Base-by-base conservation (phyloP, 2,329 filamentous ascomycete genomes). In the Sclerotinia glacialis region DNA sequence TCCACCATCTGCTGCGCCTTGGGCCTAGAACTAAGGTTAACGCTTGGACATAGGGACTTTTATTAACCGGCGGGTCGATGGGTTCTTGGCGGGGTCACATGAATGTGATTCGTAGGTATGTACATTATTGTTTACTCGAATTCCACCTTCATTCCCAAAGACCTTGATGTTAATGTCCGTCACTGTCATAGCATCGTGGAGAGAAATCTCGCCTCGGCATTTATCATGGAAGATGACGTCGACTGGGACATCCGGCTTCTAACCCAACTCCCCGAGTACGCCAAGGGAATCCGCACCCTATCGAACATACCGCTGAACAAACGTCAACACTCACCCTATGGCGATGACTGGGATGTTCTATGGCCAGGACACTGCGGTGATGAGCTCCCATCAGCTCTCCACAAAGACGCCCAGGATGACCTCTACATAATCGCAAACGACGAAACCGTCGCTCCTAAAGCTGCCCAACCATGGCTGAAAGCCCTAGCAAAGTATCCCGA, bases 221-320 rank as follows among this genome's bases (percentile, higher is more conserved):
- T 81, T 8, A 78, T 80, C 26, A 71, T 81, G 70, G 78, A 81
- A 67, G 79, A 80, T 62, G 78, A 81, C 70, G 75, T 78, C 58
- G 79, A 81, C 70, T 80, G 78, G 79, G 79, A 80, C 67, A 74
- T 79, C 56, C 71, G 75, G 23, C 70, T 80, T 59, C 76, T 76
- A 63, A 58, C 67, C 1, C 71, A 78, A 65, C 68, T 78, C 21
- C 67, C 69, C n/a, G 71, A 75, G n/a, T 73, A 77, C 52, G 76
- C 76, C 16, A 58, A 31, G 40, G 68, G 69, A 11, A 42, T 67
- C 16, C 66, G 65, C 42, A 34, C 53, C 4, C 62, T 71, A n/a
- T 65, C 59, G 5, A 56, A 65, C 31, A 67, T 69, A 23, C 34
- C 58, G 6, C 44, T 50, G 40, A 28, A 67, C 6, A n/a, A 67